Conservation (phyloP, 805 yeast species). For the Candida coquimbonensis region DNA sequence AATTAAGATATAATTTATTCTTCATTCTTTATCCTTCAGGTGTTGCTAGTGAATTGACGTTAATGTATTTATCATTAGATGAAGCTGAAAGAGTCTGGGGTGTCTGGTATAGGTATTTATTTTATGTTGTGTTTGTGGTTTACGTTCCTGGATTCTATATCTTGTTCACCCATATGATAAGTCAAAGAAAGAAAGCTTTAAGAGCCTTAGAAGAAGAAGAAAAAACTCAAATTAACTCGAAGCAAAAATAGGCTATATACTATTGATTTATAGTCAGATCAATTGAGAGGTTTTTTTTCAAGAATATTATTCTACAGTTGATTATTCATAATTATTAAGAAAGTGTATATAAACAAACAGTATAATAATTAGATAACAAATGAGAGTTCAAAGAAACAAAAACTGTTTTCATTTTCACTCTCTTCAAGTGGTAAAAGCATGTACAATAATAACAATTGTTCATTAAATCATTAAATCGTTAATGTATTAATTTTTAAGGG, state of each 20-base stretch:
- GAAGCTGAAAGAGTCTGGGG: constrained; percentile 54
- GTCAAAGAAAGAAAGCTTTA: constrained; percentile 76
- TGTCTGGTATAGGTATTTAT: constrained; percentile 42
- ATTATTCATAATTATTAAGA: too few relatives aligned
- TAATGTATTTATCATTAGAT: constrained; percentile 64
- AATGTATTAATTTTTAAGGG: background rate
- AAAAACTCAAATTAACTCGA: background rate
- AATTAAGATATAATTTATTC: constrained; percentile 80
- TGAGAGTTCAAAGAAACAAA: too few relatives aligned
- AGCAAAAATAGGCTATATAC: background rate
- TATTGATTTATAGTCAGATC: too few relatives aligned
- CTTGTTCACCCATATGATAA: constrained; percentile 81
- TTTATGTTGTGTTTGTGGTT: constrained; percentile 50
- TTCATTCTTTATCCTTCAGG: constrained; percentile 84
- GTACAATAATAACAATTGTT: constrained; percentile 3
- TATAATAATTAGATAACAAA: too few relatives aligned
- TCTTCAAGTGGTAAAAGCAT: background rate
- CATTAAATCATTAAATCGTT: constrained; percentile 5
- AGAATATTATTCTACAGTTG: too few relatives aligned
- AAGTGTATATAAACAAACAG: too few relatives aligned
- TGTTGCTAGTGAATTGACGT: constrained; percentile 73
- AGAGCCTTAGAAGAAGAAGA: constrained; percentile 27
- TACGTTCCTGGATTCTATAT: constrained; percentile 86
- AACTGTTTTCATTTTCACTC: too few relatives aligned
- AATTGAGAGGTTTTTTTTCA: too few relatives aligned